Conservation (phyloP, 257 asterid genomes). For the Penstemon newberryi region DNA sequence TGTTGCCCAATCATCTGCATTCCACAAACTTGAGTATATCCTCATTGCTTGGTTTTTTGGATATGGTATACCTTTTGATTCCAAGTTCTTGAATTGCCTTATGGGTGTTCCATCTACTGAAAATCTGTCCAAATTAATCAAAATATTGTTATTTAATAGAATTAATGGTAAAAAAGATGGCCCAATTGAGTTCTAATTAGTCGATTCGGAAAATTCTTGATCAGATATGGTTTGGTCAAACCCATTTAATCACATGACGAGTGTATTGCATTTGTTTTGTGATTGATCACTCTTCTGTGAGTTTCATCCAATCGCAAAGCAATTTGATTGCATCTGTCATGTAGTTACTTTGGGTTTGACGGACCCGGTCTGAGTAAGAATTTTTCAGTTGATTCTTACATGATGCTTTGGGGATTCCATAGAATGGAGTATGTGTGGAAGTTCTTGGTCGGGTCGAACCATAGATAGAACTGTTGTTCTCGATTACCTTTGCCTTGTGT, state of each 20-base stretch:
- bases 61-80: constrained; percentile 46
- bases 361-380: too few species aligned
- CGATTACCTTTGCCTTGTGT: constrained; percentile 49
- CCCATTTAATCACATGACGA: not conserved
- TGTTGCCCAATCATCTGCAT: constrained; percentile 69
- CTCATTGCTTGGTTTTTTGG: constrained; percentile 66
- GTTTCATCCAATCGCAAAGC: too few species aligned
- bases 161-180: too few species aligned
- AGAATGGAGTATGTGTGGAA: constrained; percentile 61
- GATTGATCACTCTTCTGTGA: too few species aligned
- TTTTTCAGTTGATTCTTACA: constrained; percentile 31
- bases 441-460: constrained; percentile 61
- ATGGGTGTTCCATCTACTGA: constrained; percentile 65
- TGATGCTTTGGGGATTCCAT: constrained; percentile 62
- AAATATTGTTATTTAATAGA: too few species aligned
- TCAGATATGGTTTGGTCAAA: too few species aligned
- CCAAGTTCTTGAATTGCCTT: constrained; percentile 63
- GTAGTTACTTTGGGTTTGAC: too few species aligned
- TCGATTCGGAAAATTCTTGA: too few species aligned
- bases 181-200: too few species aligned
- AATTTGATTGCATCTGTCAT: too few species aligned
- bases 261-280: too few species aligned
- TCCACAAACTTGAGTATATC: constrained; percentile 62
- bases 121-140: constrained; percentile 36
- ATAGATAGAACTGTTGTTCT: constrained; percentile 55